Conservation (phyloP, 164 flowering plant species). For the Stephania yunnanensis region DNA sequence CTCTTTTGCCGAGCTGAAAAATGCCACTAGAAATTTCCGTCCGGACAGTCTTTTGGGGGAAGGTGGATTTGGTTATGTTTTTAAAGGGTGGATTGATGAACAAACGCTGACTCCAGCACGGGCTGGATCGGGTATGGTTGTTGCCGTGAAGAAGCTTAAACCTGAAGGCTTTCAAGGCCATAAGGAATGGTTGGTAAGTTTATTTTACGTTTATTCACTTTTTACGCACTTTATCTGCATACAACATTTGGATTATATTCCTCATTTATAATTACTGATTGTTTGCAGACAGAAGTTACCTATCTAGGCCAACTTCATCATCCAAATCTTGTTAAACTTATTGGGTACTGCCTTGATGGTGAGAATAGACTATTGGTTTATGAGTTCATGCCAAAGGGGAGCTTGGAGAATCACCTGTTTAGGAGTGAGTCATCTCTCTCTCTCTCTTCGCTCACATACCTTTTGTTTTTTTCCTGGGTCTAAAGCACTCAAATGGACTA, state of each 20-base stretch:
- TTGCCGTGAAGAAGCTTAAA: conserved; percentile 87
- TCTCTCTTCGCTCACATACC: not conserved
- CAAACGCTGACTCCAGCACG: conserved; percentile 53
- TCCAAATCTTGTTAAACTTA: conserved; percentile 78
- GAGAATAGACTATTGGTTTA: conserved; percentile 83
- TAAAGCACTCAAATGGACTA: too few species aligned
- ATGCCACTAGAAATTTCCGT: conserved; percentile 78
- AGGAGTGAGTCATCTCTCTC: conserved; percentile 51
- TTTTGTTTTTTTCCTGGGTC: too few species aligned
- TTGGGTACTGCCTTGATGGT: conserved; percentile 84
- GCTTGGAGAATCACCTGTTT: conserved; percentile 86
- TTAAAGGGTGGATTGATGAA: conserved; percentile 88
- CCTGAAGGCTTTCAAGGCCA: conserved; percentile 87
- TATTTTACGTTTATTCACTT: not conserved
- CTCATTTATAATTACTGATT: conserved; percentile 1
- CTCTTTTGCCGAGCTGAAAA: conserved; percentile 60
- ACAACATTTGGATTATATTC: not conserved
- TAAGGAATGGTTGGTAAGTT: conserved; percentile 34
- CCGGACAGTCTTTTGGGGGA: conserved; percentile 82
- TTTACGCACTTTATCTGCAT: not conserved
- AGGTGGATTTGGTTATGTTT: conserved; percentile 91
- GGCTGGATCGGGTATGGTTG: conserved; percentile 71
- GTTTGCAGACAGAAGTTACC: conserved; percentile 80
- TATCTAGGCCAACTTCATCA: conserved; percentile 86
- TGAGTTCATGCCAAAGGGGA: conserved; percentile 95